Evolutionary conservation across 495 filamentous ascomycete species (phyloP), one percentile per base, ranked within the genome.

Genomic region (Venustampulla echinocandica): DNA sequence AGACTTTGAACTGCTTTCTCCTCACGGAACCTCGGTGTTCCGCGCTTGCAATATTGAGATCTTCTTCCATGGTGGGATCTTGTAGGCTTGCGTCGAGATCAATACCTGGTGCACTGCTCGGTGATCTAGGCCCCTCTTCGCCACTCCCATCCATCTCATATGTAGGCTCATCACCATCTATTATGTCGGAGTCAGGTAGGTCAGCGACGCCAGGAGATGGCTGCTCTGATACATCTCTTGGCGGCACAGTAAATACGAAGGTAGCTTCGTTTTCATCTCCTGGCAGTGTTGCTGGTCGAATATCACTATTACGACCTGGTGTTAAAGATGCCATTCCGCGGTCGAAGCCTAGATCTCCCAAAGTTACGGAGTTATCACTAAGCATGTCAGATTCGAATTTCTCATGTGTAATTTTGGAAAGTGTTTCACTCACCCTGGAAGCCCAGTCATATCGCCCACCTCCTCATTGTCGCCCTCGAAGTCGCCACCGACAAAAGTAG

Each of bases 1-100:
- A 90, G n/a, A 84, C 56, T 50, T 79, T 74, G 36, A 69, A 73
- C 53, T 70, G 69, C 46, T 70, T 68, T 47, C 79, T 75, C 18
- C 57, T 50, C n/a, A 30, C 27, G 7, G n/a, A 30, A n/a, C 27
- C 27, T 7, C 27, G 27, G 27, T 7, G 27, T n/a, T 7, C 27
- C 7, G 7, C n/a, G 7, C 7, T 30, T 7, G 27, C n/a, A 7
- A 30, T 7, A 30, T n/a, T 30, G 7, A 30, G 7, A n/a, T 30
- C 27, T n/a, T 42, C 24, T 43, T 53, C 39, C 42, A 35, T 22
- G 13, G 30, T 50, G 17, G 34, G 17, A 47, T 35, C 24, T 46
- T 45, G 14, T 9, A 27, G 5, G 23, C 20, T 44, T 10, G 50
- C 55, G 10, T 46, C 59, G 20, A 48, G 40, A 20, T 38, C 52